phyloP scores from a whole-genome alignment of 192 early-diverging fungal species.

The Backusella parvicylindrica region DNA sequence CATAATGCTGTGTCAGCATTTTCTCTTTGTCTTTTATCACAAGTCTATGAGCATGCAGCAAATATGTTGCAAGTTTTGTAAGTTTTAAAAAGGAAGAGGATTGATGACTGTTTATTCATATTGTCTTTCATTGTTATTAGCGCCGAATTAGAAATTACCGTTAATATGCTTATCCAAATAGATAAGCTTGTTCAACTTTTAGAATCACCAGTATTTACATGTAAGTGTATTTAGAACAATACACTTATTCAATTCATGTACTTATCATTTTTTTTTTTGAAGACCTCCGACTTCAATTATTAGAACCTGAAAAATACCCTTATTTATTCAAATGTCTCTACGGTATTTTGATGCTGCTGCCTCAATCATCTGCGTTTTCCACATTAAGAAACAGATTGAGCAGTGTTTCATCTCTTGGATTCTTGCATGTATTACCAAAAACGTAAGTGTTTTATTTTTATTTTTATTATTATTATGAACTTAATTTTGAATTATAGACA shows the following conservation, averaged over 20 bases:
- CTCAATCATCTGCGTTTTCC: conserved; percentile 95
- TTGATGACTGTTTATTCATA: not conserved
- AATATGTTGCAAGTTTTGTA: conserved; percentile 80
- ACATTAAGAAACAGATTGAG: conserved; percentile 92
- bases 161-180: conserved; percentile 90
- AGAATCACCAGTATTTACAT: conserved; percentile 97
- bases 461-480: not conserved
- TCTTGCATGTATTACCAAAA: conserved; percentile 56
- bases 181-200: conserved; percentile 98
- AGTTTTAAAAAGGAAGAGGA: conserved; percentile 5
- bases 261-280: not conserved
- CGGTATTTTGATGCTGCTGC: conserved; percentile 94
- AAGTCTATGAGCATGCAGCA: conserved; percentile 91
- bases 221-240: conserved; percentile 30
- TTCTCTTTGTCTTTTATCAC: conserved; percentile 92
- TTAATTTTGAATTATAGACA: not conserved
- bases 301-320: conserved; percentile 91
- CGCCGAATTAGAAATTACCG: conserved; percentile 92
- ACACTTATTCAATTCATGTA: no score
- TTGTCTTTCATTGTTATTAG: conserved; percentile 24
- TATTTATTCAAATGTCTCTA: conserved; percentile 90
- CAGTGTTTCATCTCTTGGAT: conserved; percentile 71
- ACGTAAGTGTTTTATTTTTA: conserved; percentile 27
- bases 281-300: conserved; percentile 86
- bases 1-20: conserved; percentile 95